Conservation (phyloP, 1,139 yeast species). For the Saccharomycopsis hybrid region DNA sequence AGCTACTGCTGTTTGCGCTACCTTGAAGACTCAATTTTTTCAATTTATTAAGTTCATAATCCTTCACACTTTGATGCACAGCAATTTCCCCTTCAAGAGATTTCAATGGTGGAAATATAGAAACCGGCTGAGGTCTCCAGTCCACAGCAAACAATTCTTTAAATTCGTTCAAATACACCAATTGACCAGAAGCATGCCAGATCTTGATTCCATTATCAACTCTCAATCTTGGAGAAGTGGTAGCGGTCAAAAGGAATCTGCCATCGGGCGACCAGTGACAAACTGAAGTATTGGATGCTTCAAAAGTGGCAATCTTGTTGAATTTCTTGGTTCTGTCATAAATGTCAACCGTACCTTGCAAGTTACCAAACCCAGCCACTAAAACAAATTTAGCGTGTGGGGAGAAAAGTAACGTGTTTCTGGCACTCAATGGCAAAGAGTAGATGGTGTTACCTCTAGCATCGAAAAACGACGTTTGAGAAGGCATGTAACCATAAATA, state of each 20-base stretch:
- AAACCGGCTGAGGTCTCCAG: slow-evolving; percentile 78
- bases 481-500: slow-evolving; percentile 96
- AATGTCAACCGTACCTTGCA: slow-evolving; percentile 94
- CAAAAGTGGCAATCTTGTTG: slow-evolving; percentile 69
- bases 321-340: slow-evolving; percentile 90
- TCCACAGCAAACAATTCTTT: slow-evolving; percentile 72
- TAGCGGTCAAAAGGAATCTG: slow-evolving; percentile 85
- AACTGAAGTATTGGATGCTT: slow-evolving; percentile 89
- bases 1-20: slow-evolving; percentile 24
- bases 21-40: slow-evolving; percentile 11
- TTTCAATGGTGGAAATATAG: slow-evolving; percentile 53
- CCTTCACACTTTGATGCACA: slow-evolving; percentile 60
- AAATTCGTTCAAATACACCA: slow-evolving; percentile 72
- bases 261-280: slow-evolving; percentile 99
- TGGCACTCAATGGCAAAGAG: slow-evolving; percentile 78
- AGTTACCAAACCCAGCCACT: slow-evolving; percentile 96
- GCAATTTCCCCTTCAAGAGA: slow-evolving; percentile 51
- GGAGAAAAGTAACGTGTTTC: slow-evolving; percentile 85
- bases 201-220: slow-evolving; percentile 93
- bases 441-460: slow-evolving; percentile 86
- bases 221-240: slow-evolving; percentile 93
- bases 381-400: slow-evolving; percentile 90
- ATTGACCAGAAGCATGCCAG: slow-evolving; percentile 87
- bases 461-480: slow-evolving; percentile 91
- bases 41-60: slow-evolving; percentile 25